A percentile compares a stretch with the other conserved stretches of the same genome.
Conservation (phyloP, 2,329 filamentous ascomycete genomes). For the Botrytis cinerea region DNA sequence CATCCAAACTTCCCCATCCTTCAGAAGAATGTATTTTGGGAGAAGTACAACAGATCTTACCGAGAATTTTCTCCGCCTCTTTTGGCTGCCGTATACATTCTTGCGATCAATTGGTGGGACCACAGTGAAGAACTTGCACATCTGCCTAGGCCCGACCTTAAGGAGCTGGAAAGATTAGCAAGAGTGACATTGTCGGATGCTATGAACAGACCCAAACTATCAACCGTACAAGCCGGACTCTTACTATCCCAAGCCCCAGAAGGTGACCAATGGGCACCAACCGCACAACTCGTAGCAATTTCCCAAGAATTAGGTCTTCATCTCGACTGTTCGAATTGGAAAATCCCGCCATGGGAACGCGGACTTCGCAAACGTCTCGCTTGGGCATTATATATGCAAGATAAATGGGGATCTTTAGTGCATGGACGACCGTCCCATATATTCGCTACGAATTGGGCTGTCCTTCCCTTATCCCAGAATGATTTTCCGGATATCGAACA, state of each 20-base stretch:
- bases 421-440: conserved; percentile 83
- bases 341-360: conserved; percentile 85
- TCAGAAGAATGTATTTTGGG: conserved; percentile 76
- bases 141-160: conserved; percentile 69
- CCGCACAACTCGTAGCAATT: conserved; percentile 83
- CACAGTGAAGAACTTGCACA: conserved; percentile 66
- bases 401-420: conserved; percentile 86
- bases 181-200: conserved; percentile 72
- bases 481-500: conserved; percentile 75
- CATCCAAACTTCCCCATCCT: conserved; percentile 82
- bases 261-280: conserved; percentile 80
- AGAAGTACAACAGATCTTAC: conserved; percentile 73
- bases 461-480: conserved; percentile 61
- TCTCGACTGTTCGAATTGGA: conserved; percentile 83
- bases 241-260: conserved; percentile 74
- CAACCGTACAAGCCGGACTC: conserved; percentile 75
- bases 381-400: conserved; percentile 93
- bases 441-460: conserved; percentile 72
- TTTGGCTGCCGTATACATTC: conserved; percentile 77
- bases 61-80: conserved; percentile 75
- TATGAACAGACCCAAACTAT: conserved; percentile 79
- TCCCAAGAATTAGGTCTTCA: conserved; percentile 87
- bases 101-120: conserved; percentile 88
- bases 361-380: conserved; percentile 81
- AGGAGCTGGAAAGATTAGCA: conserved; percentile 71